A percentile compares a stretch with the other conserved stretches of the same genome.
Evolutionary conservation across 1,139 yeast species (phyloP).

Genomic region (Pichia sp.): DNA sequence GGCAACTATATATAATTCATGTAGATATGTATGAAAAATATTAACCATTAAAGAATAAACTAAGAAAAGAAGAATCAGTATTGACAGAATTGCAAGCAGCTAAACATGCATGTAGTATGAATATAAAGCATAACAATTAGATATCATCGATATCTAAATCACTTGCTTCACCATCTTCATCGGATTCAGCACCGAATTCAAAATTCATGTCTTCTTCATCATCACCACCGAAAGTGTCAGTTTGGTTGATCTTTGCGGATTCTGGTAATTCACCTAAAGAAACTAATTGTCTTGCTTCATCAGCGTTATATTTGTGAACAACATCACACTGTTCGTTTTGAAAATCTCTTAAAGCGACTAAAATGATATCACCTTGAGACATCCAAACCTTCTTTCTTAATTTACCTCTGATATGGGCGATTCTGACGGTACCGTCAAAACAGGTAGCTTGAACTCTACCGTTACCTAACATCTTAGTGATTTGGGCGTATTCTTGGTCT

Average conservation of each 20-base stretch:
- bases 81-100: conserved; percentile 3
- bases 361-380: conserved; percentile 96
- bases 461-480: conserved; percentile 96
- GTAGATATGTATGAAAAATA: too few species aligned
- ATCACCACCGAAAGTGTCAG: conserved; percentile 94
- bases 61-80: too few species aligned
- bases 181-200: conserved; percentile 95
- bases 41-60: too few species aligned
- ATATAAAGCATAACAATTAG: conserved; percentile 31
- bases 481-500: conserved; percentile 98
- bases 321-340: conserved; percentile 98
- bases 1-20: too few species aligned
- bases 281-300: conserved; percentile 96
- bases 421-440: conserved; percentile 88
- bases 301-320: conserved; percentile 92
- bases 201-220: conserved; percentile 97
- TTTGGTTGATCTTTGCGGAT: conserved; percentile 93
- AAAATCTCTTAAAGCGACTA: conserved; percentile 95
- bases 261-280: conserved; percentile 96
- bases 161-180: conserved; percentile 62
- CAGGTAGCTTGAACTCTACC: conserved; percentile 95
- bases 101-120: too few species aligned
- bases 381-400: conserved; percentile 99
- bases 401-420: conserved; percentile 98
- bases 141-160: conserved; percentile 83